A percentile compares a stretch with the other conserved stretches of the same genome.
Conservation (phyloP, 2,329 filamentous ascomycete genomes). For the Graphilbum fragrans region DNA sequence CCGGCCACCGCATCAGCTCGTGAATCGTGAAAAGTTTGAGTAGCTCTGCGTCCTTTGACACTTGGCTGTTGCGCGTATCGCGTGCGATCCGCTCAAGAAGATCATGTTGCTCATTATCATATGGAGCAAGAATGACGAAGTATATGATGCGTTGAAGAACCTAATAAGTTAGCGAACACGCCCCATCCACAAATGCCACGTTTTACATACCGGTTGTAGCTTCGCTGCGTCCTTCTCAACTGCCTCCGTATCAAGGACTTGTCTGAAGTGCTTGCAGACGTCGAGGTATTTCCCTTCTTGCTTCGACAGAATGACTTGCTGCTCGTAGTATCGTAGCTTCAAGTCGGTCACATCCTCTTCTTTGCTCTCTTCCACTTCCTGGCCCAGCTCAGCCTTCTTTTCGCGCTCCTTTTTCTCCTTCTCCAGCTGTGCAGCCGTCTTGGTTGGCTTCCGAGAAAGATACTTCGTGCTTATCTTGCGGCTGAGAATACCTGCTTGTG, state of each 20-base stretch:
- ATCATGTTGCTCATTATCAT: conserved; percentile 98
- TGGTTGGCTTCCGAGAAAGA: conserved; percentile 80
- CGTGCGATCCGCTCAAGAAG: conserved; percentile 85
- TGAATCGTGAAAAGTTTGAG: conserved; percentile 90
- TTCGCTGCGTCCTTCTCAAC: conserved; percentile 83
- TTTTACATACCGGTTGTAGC: conserved; percentile 62
- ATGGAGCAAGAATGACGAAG: conserved; percentile 89
- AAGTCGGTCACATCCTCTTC: conserved; percentile 90
- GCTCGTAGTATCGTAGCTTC: conserved; percentile 93
- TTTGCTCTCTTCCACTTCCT: conserved; percentile 66
- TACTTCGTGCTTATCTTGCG: conserved; percentile 96
- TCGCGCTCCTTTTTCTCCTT: conserved; percentile 84
- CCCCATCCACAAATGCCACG: background rate
- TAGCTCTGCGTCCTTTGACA: conserved; percentile 71
- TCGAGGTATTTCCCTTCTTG: conserved; percentile 97
- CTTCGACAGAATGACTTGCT: conserved; percentile 91
- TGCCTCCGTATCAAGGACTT: conserved; percentile 90
- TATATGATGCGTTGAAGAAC: conserved; percentile 91
- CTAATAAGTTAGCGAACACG: conserved; percentile 28
- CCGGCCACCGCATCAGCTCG: conserved; percentile 97
- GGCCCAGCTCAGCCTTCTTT: conserved; percentile 68
- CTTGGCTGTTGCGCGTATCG: conserved; percentile 68
- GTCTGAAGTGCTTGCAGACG: conserved; percentile 94
- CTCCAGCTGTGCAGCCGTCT: conserved; percentile 76
- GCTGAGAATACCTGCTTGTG: conserved; percentile 82